phyloP scores from a whole-genome alignment of 2,329 filamentous ascomycete species.

The Sporothrix sp. region DNA sequence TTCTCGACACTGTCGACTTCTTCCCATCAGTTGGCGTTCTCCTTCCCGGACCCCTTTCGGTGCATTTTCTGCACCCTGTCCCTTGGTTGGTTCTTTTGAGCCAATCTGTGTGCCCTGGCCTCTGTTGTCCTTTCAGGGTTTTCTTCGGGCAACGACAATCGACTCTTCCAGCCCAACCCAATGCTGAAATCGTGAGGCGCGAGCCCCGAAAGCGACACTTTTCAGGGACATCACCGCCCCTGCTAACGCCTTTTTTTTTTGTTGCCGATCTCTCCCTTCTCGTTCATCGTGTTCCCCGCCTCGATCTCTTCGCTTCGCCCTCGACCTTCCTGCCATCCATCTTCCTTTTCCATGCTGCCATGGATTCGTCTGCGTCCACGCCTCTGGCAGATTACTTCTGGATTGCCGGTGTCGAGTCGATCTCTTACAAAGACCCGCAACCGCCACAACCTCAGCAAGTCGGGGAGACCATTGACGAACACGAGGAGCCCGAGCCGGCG shows the following conservation, averaged over 20 bases:
- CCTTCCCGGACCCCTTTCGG: neutral
- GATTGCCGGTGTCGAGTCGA: conserved; percentile 61
- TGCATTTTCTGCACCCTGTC: neutral
- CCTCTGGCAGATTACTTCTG: conserved; percentile 68
- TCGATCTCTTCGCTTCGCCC: conserved; percentile 11
- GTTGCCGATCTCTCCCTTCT: neutral
- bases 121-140: neutral
- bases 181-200: conserved; percentile 11
- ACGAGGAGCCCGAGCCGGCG: conserved; percentile 46
- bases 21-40: neutral
- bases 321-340: neutral
- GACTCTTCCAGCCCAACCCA: neutral
- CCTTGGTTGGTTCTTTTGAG: neutral
- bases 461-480: conserved; percentile 52
- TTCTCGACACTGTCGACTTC: too few species aligned
- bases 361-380: conserved; percentile 48
- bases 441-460: conserved; percentile 32
- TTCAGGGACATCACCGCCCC: neutral
- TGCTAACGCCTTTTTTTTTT: neutral
- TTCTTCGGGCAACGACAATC: conserved; percentile 5
- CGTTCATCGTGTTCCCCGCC: neutral
- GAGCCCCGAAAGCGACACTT: conserved; percentile 6
- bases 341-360: conserved; percentile 29
- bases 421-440: conserved; percentile 54
- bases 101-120: neutral